Evolutionary conservation across 2,329 filamentous ascomycete species (phyloP).

Genomic region (Aspergillaceae sp.): DNA sequence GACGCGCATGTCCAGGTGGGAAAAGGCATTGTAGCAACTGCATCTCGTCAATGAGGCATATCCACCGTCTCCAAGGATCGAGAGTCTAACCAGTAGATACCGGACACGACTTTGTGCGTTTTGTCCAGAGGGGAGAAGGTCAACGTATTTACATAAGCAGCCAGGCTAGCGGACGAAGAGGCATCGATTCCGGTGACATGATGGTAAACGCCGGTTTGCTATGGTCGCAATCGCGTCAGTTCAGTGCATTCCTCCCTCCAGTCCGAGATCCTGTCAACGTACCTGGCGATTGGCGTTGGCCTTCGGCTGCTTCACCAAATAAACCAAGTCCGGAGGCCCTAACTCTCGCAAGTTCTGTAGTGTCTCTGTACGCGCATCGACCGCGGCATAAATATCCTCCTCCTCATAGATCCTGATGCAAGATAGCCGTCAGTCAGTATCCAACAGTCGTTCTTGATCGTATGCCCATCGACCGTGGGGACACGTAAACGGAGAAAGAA

Average conservation of each 20-base stretch:
- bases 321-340: constrained; percentile 89
- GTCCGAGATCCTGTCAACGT: constrained; percentile 8
- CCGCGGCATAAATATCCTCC: constrained; percentile 70
- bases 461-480: constrained; percentile 9
- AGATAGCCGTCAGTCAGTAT: constrained; percentile 13
- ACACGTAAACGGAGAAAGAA: constrained; percentile 20
- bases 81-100: constrained; percentile 71
- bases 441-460: not conserved
- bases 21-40: constrained; percentile 98
- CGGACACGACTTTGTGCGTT: constrained; percentile 82
- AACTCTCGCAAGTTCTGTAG: constrained; percentile 80
- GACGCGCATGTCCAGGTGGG: constrained; percentile 93
- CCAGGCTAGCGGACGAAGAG: constrained; percentile 91
- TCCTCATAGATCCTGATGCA: constrained; percentile 77
- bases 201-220: constrained; percentile 83
- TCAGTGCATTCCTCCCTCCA: not conserved
- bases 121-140: constrained; percentile 83
- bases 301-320: constrained; percentile 71
- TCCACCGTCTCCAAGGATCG: not conserved
- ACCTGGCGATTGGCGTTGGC: constrained; percentile 52
- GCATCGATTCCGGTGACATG: constrained; percentile 97
- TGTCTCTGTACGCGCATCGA: constrained; percentile 86
- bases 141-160: constrained; percentile 96
- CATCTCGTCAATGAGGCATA: constrained; percentile 9
- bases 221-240: constrained; percentile 3